Base-by-base conservation (phyloP, 371 early-diverging fungal genomes). In the Mucor sp. region DNA sequence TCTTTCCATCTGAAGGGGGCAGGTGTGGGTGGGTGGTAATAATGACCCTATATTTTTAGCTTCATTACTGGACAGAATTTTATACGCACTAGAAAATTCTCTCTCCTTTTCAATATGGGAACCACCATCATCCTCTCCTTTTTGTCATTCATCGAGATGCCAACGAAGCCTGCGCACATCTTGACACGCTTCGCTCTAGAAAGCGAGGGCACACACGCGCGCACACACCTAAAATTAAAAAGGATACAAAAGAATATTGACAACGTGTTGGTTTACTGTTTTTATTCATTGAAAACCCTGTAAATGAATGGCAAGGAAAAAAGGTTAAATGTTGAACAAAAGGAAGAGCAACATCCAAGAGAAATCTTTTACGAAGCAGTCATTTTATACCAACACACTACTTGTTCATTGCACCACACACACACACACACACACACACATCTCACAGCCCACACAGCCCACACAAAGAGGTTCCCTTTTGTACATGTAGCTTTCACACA, bases 401-500 rank as follows among this genome's bases (percentile, higher is more conserved):
- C 53, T 53, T 27, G 27, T 4, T 27, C 25, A 23, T 21, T 53
- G 27, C 27, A n/a, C n/a, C n/a, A n/a, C n/a, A n/a, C n/a, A 27
- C 53, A 1, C 12, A 27, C 23, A 53, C 27, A 27, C 53, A 14
- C 53, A 15, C 53, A 15, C 53, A 27, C 53, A 27, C 53, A 53
- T 21, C 53, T 2, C 53, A 15, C 53, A n/a, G n/a, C n/a, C n/a
- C n/a, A 23, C 50, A 23, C 21, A 14, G 14, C 50, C 21, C 50
- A 27, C 11, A 23, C 23, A 23, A 27, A 53, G 53, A 53, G 23
- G 27, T 53, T 53, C 53, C 47, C 27, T 53, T 53, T 27, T 53
- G 27, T 53, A 27, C 53, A 53, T 53, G 27, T 53, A 53, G 21
- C 53, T 53, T 53, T 53, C 53, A 53, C 53, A 53, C 53, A 44